These are phyloP conservation scores for Trichothecium sympodiale DNA, from an alignment of 2,329 filamentous ascomycete genomes.

Conservation along the genomic window DNA sequence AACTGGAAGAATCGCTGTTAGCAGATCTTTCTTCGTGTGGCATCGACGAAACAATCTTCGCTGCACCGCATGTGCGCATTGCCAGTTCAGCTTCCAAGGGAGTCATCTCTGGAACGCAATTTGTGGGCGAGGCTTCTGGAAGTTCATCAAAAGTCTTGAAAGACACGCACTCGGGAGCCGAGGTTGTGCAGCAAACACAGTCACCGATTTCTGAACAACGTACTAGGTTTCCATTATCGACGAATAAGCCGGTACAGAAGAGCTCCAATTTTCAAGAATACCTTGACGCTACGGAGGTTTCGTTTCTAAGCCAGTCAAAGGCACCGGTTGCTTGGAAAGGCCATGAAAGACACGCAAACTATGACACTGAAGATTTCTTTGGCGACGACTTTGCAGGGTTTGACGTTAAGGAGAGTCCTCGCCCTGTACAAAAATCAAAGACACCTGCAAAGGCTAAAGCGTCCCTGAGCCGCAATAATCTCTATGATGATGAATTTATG, in stretches of 20 bases:
- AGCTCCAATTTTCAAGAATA: background rate
- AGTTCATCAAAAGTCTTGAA: background rate
- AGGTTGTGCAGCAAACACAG: slow-evolving; percentile 3
- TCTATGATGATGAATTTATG: slow-evolving; percentile 24
- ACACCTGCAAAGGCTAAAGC: slow-evolving; percentile 1
- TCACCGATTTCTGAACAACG: background rate
- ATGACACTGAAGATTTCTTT: no score
- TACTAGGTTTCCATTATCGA: background rate
- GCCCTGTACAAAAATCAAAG: slow-evolving; percentile 1
- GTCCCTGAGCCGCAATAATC: slow-evolving; percentile 6
- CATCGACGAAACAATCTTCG: slow-evolving; percentile 29
- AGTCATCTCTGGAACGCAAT: no score
- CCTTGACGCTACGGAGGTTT: background rate
- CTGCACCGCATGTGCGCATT: slow-evolving; percentile 9
- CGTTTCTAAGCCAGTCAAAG: background rate
- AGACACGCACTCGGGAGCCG: background rate
- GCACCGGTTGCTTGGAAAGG: background rate
- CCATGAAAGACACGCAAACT: background rate
- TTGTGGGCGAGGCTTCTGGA: background rate
- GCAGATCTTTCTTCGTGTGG: slow-evolving; percentile 30
- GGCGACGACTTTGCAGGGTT: slow-evolving; percentile 14
- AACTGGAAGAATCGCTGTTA: slow-evolving; percentile 30
- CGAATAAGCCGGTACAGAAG: background rate
- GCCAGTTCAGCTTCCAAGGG: slow-evolving; percentile 7
- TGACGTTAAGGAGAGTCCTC: slow-evolving; percentile 12